phyloP scores from a whole-genome alignment of 2,329 filamentous ascomycete species.

The Cercospora nicotianae region DNA sequence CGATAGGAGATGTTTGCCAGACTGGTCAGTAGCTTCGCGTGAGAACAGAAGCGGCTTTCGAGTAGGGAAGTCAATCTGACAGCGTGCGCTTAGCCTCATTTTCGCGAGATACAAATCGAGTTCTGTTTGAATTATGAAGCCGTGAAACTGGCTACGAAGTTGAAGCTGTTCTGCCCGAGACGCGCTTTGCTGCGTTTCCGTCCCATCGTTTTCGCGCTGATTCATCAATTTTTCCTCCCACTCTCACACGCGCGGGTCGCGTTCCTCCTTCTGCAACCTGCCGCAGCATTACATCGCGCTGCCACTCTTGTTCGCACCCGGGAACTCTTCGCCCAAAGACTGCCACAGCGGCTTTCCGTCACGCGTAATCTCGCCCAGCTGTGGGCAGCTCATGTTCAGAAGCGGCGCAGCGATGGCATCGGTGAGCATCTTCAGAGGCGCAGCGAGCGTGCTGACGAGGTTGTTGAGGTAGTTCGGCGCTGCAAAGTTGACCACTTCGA shows the following conservation, averaged over 20 bases:
- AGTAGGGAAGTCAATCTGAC: no score
- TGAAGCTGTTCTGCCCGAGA: not conserved
- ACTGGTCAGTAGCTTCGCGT: not conserved
- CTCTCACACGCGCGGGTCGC: not conserved
- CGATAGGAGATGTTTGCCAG: not conserved
- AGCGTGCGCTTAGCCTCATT: no score
- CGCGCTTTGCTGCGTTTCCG: not conserved
- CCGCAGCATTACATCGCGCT: slow-evolving; percentile 12
- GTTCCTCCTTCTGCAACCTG: not conserved
- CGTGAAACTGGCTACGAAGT: not conserved
- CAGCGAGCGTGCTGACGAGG: slow-evolving; percentile 27
- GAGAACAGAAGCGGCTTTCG: not conserved
- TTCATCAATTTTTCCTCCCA: not conserved
- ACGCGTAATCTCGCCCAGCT: slow-evolving; percentile 24
- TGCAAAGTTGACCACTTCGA: slow-evolving; percentile 38
- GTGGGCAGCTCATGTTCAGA: slow-evolving; percentile 25
- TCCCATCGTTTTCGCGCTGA: slow-evolving; percentile 1
- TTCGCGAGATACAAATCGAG: not conserved
- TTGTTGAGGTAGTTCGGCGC: slow-evolving; percentile 38
- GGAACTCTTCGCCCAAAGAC: slow-evolving; percentile 21
- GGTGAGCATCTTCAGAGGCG: slow-evolving; percentile 21
- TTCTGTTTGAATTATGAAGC: not conserved
- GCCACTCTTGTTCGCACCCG: slow-evolving; percentile 26
- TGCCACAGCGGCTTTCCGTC: slow-evolving; percentile 26
- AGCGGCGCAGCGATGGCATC: slow-evolving; percentile 20